Base-by-base conservation (phyloP, 371 early-diverging fungal genomes). In the Lichtheimia ornata region DNA sequence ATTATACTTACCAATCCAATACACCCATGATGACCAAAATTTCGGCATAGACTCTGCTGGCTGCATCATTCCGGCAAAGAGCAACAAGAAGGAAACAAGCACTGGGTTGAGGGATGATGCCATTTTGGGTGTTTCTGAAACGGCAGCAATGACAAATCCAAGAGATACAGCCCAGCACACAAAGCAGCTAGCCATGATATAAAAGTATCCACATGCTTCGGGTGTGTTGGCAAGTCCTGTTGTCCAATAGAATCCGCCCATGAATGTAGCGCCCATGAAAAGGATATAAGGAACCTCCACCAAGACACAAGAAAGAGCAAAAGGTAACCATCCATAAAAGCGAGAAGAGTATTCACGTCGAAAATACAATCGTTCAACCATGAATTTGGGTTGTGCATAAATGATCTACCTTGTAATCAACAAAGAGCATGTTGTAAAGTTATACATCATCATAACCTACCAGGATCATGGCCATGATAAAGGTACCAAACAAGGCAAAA, bases 11-110 rank as follows among this genome's bases (percentile, higher is more conserved):
- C 35, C 35, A 11, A 35, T 6, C 78, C 82, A 84, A 66, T 88
- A 89, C 76, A 92, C 82, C 88, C 88, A 88, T 0, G 69, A 53
- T 12, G 80, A 70, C 87, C 88, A 90, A 73, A 92, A 88, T 30
- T 62, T 60, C 3, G 89, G 89, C 84, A 90, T 87, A 9, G 73
- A 62, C 2, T 44, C 13, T 27, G 72, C 67, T 3, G 85, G 78
- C 45, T 88, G 82, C 61, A 87, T 79, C 47, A 88, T 65, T 66
- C 89, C 89, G 47, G 79, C 77, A 72, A 87, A 88, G 41, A 90
- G 67, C 56, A 79, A 71, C 50, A 88, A 76, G 58, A 86, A 65
- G 0, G 86, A 77, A 52, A 84, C 73, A 45, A 88, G 69, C 50
- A 89, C 73, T 5, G 91, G 88, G 35, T 84, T 84, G 56, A 88